Conservation (phyloP, 1,139 yeast species). For the Protomyces pachydermus region DNA sequence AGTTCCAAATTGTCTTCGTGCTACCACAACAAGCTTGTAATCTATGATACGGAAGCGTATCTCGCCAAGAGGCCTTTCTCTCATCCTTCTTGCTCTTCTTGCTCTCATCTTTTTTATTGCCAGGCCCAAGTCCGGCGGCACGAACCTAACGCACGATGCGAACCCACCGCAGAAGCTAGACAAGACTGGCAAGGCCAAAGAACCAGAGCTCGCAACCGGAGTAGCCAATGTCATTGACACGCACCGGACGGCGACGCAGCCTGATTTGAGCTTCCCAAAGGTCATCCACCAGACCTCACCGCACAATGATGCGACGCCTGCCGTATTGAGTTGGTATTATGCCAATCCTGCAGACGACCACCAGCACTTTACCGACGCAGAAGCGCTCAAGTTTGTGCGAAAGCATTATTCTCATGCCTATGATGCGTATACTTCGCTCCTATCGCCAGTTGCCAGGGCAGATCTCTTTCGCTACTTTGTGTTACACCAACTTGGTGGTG, state of each 20-base stretch:
- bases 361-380: neutral
- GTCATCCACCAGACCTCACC: slow-evolving; percentile 11
- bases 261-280: slow-evolving; percentile 6
- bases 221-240: slow-evolving; percentile 15
- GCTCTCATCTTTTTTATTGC: neutral
- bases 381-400: slow-evolving; percentile 4
- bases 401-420: slow-evolving; percentile 56
- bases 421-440: slow-evolving; percentile 81
- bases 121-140: neutral
- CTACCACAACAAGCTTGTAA: no score
- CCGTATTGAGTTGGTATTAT: slow-evolving; percentile 15
- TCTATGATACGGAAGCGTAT: no score
- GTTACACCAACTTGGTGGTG: slow-evolving; percentile 83
- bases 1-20: no score
- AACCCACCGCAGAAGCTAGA: slow-evolving; percentile 8
- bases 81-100: no score
- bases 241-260: slow-evolving; percentile 11
- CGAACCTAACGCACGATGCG: slow-evolving; percentile 11
- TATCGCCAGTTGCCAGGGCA: slow-evolving; percentile 72
- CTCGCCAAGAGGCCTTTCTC: neutral
- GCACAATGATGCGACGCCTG: slow-evolving; percentile 2
- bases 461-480: slow-evolving; percentile 87
- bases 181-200: slow-evolving; percentile 16
- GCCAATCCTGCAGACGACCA: slow-evolving; percentile 21
- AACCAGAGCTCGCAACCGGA: slow-evolving; percentile 16